These are phyloP conservation scores for Thalassiosira livingstoniorum DNA, from an alignment of 352 stramenopile genomes.

Conservation along the genomic window DNA sequence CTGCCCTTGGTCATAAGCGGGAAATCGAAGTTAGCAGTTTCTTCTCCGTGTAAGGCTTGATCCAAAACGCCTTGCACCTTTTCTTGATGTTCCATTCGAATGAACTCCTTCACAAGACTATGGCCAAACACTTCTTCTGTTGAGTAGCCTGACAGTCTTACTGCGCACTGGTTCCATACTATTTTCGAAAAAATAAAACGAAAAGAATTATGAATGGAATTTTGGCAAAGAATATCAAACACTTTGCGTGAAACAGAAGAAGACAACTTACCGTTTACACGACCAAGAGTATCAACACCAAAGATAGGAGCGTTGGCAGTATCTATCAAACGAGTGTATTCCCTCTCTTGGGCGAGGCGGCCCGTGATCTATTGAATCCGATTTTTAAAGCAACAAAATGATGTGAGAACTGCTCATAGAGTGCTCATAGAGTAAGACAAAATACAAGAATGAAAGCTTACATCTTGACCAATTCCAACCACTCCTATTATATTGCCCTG, in stretches of 20 bases:
- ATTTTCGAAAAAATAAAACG: constrained; percentile 69
- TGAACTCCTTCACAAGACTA: constrained; percentile 88
- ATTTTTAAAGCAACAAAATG: no score
- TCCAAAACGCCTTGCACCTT: constrained; percentile 83
- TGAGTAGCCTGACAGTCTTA: constrained; percentile 88
- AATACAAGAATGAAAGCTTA: constrained; percentile 68
- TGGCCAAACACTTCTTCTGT: constrained; percentile 89
- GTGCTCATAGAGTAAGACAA: no score
- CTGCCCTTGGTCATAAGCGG: constrained; percentile 84
- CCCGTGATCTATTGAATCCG: no score
- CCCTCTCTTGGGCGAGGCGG: constrained; percentile 85
- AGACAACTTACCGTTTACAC: no score
- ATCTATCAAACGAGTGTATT: constrained; percentile 84
- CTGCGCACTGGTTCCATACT: constrained; percentile 79
- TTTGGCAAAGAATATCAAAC: constrained; percentile 35
- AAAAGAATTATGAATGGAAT: background rate
- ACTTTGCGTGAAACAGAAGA: no score
- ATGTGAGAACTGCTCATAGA: no score
- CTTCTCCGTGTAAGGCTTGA: constrained; percentile 67
- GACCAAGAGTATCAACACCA: constrained; percentile 87
- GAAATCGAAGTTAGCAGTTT: constrained; percentile 88
- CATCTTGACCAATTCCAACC: constrained; percentile 92
- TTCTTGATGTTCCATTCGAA: constrained; percentile 87
- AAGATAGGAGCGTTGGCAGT: constrained; percentile 84
- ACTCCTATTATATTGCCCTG: constrained; percentile 92